phyloP scores from a whole-genome alignment of 1,284 basidiomycete species.

The Malassezia equina region DNA sequence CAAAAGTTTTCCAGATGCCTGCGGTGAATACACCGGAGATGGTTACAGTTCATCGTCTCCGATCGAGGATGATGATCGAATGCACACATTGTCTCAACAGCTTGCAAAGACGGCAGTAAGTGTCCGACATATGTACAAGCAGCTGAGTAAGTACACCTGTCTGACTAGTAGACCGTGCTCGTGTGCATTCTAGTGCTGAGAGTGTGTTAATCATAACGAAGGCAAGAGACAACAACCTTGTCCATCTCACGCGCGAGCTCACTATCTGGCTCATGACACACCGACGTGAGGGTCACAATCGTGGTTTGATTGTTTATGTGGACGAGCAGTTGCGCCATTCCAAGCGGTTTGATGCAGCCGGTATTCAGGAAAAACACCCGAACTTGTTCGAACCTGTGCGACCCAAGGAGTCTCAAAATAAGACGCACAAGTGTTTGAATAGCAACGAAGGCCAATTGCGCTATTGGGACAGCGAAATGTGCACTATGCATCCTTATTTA shows the following conservation, averaged over 20 bases:
- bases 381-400: slow-evolving; percentile 67
- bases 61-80: slow-evolving; percentile 58
- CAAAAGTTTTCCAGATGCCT: neutral
- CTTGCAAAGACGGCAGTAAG: slow-evolving; percentile 93
- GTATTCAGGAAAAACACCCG: slow-evolving; percentile 74
- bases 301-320: slow-evolving; percentile 59
- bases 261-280: slow-evolving; percentile 53
- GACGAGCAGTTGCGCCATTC: slow-evolving; percentile 84
- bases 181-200: slow-evolving; percentile 82
- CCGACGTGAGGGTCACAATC: slow-evolving; percentile 27
- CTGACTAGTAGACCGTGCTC: slow-evolving; percentile 63
- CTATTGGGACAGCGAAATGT: slow-evolving; percentile 97
- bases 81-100: slow-evolving; percentile 68
- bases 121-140: slow-evolving; percentile 96
- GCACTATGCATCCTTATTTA: slow-evolving; percentile 74
- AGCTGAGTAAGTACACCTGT: slow-evolving; percentile 64
- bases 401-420: slow-evolving; percentile 17
- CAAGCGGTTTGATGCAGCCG: slow-evolving; percentile 84
- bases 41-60: neutral
- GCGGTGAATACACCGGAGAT: neutral
- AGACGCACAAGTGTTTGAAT: slow-evolving; percentile 11
- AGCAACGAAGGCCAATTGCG: slow-evolving; percentile 68
- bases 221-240: slow-evolving; percentile 89
- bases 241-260: slow-evolving; percentile 84
- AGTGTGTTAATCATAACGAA: slow-evolving; percentile 94